Evolutionary conservation across 1,284 basidiomycete genomes (phyloP).

Genomic region (Chalciporus sp.): DNA sequence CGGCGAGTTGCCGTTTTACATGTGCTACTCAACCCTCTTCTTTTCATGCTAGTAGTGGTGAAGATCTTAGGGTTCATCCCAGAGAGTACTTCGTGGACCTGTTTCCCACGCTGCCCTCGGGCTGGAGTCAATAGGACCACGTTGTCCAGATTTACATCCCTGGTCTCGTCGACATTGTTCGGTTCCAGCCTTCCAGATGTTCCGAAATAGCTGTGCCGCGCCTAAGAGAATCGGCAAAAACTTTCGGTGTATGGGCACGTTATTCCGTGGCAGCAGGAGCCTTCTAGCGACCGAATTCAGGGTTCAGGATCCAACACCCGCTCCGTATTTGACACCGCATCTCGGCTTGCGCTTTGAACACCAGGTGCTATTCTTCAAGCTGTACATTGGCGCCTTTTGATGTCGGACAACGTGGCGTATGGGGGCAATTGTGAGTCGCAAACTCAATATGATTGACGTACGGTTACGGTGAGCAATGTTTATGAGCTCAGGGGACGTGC

Average conservation of each 20-base stretch:
- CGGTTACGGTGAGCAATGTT: slow-evolving; percentile 9
- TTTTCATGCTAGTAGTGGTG: neutral
- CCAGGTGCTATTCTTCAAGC: too few species aligned
- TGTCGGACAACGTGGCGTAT: neutral
- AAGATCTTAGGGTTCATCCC: neutral
- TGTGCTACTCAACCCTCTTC: neutral
- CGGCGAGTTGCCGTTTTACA: neutral
- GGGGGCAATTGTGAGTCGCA: neutral
- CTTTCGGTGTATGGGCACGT: neutral
- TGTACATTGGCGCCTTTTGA: too few species aligned
- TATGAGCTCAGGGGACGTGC: slow-evolving; percentile 27
- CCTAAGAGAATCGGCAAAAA: neutral
- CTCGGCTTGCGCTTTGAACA: too few species aligned
- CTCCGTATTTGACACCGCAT: too few species aligned
- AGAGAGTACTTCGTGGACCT: neutral
- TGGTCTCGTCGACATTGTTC: neutral
- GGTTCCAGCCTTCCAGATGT: neutral
- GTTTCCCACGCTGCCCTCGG: neutral
- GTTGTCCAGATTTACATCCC: neutral
- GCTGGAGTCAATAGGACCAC: neutral
- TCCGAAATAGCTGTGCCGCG: neutral
- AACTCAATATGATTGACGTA: slow-evolving; percentile 10
- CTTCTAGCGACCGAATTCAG: neutral
- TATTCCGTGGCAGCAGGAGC: neutral
- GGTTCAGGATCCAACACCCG: too few species aligned